phyloP scores from a whole-genome alignment of 2,329 filamentous ascomycete species.

The Claviceps cyperi region DNA sequence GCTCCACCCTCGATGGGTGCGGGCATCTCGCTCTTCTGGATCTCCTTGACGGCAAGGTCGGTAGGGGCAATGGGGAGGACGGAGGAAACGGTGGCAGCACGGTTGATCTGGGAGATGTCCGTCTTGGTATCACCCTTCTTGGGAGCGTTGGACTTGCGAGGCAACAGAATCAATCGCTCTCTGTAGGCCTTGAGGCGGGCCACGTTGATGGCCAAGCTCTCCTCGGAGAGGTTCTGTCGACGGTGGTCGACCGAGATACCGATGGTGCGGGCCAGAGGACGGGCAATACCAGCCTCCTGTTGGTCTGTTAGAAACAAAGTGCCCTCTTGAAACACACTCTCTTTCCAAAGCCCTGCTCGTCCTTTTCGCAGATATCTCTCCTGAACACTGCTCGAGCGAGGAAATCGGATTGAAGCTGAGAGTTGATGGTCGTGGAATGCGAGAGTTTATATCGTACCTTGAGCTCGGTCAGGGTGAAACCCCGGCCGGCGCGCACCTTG shows the following conservation, averaged over 20 bases:
- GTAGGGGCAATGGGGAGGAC: slow-evolving; percentile 61
- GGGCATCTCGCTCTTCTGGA: slow-evolving; percentile 72
- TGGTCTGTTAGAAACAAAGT: slow-evolving; percentile 16
- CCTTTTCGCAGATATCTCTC: background rate
- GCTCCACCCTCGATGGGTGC: slow-evolving; percentile 66
- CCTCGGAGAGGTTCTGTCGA: slow-evolving; percentile 93
- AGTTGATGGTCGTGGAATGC: background rate
- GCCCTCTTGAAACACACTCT: background rate
- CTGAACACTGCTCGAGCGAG: background rate
- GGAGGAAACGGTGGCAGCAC: slow-evolving; percentile 30
- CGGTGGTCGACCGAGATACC: slow-evolving; percentile 94
- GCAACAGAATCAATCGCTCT: slow-evolving; percentile 92
- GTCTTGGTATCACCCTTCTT: slow-evolving; percentile 89
- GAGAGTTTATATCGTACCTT: slow-evolving; percentile 52
- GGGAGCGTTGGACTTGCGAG: slow-evolving; percentile 81
- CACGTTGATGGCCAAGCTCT: slow-evolving; percentile 88
- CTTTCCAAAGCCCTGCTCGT: no score
- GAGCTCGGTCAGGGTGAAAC: slow-evolving; percentile 93
- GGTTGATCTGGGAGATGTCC: slow-evolving; percentile 55
- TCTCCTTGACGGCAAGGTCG: slow-evolving; percentile 51
- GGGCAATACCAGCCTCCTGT: slow-evolving; percentile 88
- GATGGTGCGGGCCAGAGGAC: slow-evolving; percentile 87
- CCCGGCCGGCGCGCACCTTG: slow-evolving; percentile 87
- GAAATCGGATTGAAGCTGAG: background rate
- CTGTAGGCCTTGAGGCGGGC: slow-evolving; percentile 97